Evolutionary conservation across 2,329 filamentous ascomycete species (phyloP), one percentile per base, ranked within the genome.

Genomic region (Triangularia verruculosa): DNA sequence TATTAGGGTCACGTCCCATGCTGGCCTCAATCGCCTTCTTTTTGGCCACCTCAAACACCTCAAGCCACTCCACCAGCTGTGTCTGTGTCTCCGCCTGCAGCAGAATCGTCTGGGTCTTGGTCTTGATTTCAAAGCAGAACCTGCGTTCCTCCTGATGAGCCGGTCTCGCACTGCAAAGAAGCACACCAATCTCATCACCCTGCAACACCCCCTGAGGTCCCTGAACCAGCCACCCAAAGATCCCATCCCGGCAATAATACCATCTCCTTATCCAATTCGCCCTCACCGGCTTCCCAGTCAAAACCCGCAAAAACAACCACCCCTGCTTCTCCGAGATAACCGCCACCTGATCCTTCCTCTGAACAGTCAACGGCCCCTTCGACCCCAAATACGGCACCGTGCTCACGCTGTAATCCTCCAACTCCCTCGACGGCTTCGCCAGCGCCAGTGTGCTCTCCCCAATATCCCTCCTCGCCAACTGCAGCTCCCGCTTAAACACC

Each of bases 71-170:
- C 64, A 91, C 93, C n/a, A 99, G 84, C 73, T 98, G 92, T 57
- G 80, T 82, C 74, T 99, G 95, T 0, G 92, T 97, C 74, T 99
- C 95, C 4, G 94, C 91, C 77, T 99, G 95, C 2, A 99, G 82
- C 64, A 97, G 80, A 67, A 97, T 88, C 57, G 89, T 95, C 67
- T 91, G 91, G 72, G 92, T 96, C 76, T 97, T 99, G 2, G 95
- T 99, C 81, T 98, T 99, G 72, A 99, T 90, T 77, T 99, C 95
- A 72, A 99, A 97, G 74, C 95, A 98, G 77, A 98, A 99, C 15
- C 95, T 86, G 43, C 95, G 87, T 72, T 99, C 95, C 77, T 99
- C 95, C 69, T 92, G 89, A 59, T 96, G 90, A 0, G 93, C 93
- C 17, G 93, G 93, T 71, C 94, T 92, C 57, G 95, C 90, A 72